Evolutionary conservation across 768 basidiomycete species (phyloP).

Genomic region (Trametes meyenii): DNA sequence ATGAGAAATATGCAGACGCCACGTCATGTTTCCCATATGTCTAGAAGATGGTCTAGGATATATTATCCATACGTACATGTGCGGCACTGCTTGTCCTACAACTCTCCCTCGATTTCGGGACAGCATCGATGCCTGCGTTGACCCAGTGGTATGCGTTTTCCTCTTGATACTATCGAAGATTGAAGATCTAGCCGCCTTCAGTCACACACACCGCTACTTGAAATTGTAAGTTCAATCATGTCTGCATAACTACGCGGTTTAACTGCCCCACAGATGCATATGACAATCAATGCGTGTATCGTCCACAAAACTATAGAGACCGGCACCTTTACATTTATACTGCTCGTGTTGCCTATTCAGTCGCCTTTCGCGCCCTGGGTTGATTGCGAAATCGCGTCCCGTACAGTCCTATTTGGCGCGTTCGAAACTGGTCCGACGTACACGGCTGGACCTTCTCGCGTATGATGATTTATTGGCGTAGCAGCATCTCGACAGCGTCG

Average conservation of each 20-base stretch:
- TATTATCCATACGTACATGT: not conserved
- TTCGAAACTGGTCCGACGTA: too few species aligned
- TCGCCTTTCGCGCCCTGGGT: conserved; percentile 47
- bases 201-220: conserved; percentile 47
- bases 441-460: conserved; percentile 78
- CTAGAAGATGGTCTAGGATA: not conserved
- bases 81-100: not conserved
- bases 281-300: conserved; percentile 63
- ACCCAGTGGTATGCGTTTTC: conserved; percentile 52
- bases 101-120: not conserved
- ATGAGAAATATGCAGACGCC: too few species aligned
- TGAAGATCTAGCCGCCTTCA: conserved; percentile 56
- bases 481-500: conserved; percentile 59
- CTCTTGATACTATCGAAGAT: not conserved
- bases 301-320: too few species aligned
- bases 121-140: conserved; percentile 57
- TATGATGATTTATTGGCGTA: conserved; percentile 69
- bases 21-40: too few species aligned
- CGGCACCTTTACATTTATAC: conserved; percentile 56
- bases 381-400: conserved; percentile 33
- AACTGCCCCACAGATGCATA: conserved; percentile 60
- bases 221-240: not conserved
- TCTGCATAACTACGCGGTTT: not conserved
- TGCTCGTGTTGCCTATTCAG: conserved; percentile 55
- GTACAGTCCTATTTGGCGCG: too few species aligned